These are phyloP conservation scores for Umbelopsis ramanniana DNA, from an alignment of 192 early-diverging fungal genomes.

Conservation along the genomic window DNA sequence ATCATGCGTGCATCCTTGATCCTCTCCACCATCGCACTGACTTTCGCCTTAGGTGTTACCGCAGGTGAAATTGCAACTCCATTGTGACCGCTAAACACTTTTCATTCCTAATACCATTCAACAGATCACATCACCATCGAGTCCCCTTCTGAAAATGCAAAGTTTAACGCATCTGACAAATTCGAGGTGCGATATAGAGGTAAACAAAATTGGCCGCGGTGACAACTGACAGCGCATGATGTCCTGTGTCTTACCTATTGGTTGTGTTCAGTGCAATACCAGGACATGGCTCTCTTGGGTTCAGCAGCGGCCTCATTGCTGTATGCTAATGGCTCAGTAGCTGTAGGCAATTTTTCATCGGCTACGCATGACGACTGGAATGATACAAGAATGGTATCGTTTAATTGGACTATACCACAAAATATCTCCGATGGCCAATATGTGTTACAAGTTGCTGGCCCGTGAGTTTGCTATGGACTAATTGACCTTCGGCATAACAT, in stretches of 20 bases:
- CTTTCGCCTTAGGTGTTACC: background rate
- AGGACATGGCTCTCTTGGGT: slow-evolving; percentile 16
- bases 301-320: background rate
- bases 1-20: background rate
- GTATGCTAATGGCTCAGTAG: slow-evolving; percentile 1
- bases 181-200: slow-evolving; percentile 9
- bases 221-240: background rate
- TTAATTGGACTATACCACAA: slow-evolving; percentile 18
- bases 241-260: background rate
- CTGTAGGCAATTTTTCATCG: background rate
- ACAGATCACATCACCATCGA: slow-evolving; percentile 8
- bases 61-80: background rate
- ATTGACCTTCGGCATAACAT: too few species aligned
- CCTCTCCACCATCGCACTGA: background rate
- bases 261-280: background rate
- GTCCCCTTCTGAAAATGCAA: background rate
- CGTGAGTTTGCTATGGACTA: slow-evolving; percentile 6
- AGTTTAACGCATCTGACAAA: background rate
- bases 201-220: background rate
- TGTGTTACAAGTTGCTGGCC: slow-evolving; percentile 19
- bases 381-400: background rate
- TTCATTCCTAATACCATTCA: background rate
- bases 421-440: slow-evolving; percentile 21
- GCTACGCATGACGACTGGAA: background rate
- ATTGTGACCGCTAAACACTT: background rate